Evolutionary conservation across 176 grass and related monocot genomes (phyloP).

Genomic region (Ampelocalamus luodianensis): DNA sequence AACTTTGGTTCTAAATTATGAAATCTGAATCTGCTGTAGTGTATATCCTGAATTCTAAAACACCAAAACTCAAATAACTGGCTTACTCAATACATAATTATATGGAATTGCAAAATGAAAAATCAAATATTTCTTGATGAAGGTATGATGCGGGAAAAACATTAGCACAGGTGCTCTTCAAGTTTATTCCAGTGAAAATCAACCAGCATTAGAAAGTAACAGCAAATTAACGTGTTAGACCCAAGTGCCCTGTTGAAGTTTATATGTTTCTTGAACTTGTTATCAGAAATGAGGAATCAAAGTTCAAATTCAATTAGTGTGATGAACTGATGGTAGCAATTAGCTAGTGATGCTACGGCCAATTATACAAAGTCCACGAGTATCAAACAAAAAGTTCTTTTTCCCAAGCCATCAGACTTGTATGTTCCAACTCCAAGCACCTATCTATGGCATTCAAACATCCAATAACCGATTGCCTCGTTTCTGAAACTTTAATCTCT

Average conservation of each 20-base stretch:
- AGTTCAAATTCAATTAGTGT: conserved; percentile 30
- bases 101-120: background rate
- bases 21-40: background rate
- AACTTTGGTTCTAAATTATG: conserved; percentile 3
- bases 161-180: background rate
- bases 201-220: background rate
- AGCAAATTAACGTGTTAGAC: background rate
- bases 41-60: conserved; percentile 5
- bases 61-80: background rate
- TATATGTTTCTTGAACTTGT: background rate
- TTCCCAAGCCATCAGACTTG: conserved; percentile 17
- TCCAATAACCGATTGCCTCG: background rate
- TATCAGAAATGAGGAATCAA: conserved; percentile 7
- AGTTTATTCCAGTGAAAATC: conserved; percentile 6
- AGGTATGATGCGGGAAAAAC: background rate
- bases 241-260: background rate
- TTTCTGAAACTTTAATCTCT: conserved; percentile 4
- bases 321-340: conserved; percentile 5
- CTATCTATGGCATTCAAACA: background rate
- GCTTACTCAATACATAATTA: background rate
- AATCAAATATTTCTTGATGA: background rate
- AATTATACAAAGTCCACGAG: conserved; percentile 24
- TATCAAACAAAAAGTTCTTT: conserved; percentile 1
- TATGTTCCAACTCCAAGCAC: background rate
- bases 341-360: background rate